Conservation (phyloP, 2,329 filamentous ascomycete genomes). For the Conoideocrella luteorostrata region DNA sequence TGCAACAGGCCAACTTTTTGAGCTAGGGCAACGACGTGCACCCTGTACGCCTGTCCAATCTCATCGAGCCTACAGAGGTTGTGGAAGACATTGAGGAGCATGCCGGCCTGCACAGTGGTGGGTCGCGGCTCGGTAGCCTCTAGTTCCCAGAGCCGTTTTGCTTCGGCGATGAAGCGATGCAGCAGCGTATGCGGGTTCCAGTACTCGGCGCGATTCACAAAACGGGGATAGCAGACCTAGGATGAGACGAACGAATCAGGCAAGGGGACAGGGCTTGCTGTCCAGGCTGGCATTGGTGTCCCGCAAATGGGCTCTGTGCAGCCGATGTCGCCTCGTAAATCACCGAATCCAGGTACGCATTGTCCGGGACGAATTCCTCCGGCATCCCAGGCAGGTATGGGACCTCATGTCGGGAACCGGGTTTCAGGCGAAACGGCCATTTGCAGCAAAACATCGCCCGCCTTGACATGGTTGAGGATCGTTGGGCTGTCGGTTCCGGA, state of each 20-base stretch:
- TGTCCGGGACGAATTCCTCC: slow-evolving; percentile 10
- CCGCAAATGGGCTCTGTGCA: too few species aligned
- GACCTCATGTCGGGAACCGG: slow-evolving; percentile 32
- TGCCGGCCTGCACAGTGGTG: slow-evolving; percentile 30
- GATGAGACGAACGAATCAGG: neutral
- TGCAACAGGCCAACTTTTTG: slow-evolving; percentile 25
- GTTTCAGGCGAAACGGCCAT: slow-evolving; percentile 30
- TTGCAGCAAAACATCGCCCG: slow-evolving; percentile 32
- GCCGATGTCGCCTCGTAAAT: slow-evolving; percentile 19
- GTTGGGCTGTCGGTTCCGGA: slow-evolving; percentile 22
- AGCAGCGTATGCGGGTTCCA: slow-evolving; percentile 28
- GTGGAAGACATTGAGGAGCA: slow-evolving; percentile 24
- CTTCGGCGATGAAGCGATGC: slow-evolving; percentile 32
- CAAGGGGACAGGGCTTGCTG: neutral
- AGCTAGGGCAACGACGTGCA: slow-evolving; percentile 26
- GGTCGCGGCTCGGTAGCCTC: slow-evolving; percentile 21
- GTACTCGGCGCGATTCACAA: slow-evolving; percentile 25
- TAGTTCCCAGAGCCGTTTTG: slow-evolving; percentile 31
- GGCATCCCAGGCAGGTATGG: slow-evolving; percentile 25
- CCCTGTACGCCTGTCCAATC: slow-evolving; percentile 27
- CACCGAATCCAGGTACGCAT: slow-evolving; percentile 20
- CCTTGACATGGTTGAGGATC: slow-evolving; percentile 27
- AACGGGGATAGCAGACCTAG: slow-evolving; percentile 23
- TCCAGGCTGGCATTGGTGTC: too few species aligned
- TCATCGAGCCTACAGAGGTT: slow-evolving; percentile 30